Evolutionary conservation across 1,284 basidiomycete species (phyloP), one percentile per base, ranked within the genome.

Genomic region (Peniophora sp.): DNA sequence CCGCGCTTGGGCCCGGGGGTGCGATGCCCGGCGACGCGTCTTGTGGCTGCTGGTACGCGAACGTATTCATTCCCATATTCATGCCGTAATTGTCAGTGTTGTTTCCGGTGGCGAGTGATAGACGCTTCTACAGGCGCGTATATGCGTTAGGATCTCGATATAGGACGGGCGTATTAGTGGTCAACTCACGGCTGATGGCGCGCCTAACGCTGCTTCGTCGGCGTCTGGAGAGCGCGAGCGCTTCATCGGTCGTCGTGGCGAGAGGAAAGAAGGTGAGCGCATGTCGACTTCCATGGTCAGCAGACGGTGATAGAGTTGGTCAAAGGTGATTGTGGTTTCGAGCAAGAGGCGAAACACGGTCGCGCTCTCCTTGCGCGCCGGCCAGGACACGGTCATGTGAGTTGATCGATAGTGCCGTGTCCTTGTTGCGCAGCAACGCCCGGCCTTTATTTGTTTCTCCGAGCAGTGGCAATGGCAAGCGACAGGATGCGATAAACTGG

Each of bases 221-320:
- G 8, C 38, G 19, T 41, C 38, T 17, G 38, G 38, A 41, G 38
- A 41, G 19, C 38, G 38, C n/a, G 38, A n/a, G 16, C 38, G 38
- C 16, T 41, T 41, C n/a, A 17, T 41, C 5, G 16, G 16, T n/a
- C 38, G 10, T 10, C 34, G 38, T 17, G 19, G 19, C 8, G n/a
- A 17, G n/a, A n/a, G 38, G 19, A 41, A 47, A 27, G 53, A 53
- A 17, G 55, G 51, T 2, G 55, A 51, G 17, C 52, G 55, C 36
- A 58, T 48, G 62, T 81, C 76, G 52, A 41, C 16, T 20, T 41
- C 38, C 38, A 41, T 41, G 8, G n/a, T 41, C 38, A 41, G 16
- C n/a, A 20, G 5, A 16, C 5, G n/a, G 38, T 41, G 19, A n/a
- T 17, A 16, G 38, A 6, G 27, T 5, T 32, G 27, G 5, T 32